These are phyloP conservation scores for Silybum marianum DNA, from an alignment of 129 eudicot genomes.

Conservation along the genomic window DNA sequence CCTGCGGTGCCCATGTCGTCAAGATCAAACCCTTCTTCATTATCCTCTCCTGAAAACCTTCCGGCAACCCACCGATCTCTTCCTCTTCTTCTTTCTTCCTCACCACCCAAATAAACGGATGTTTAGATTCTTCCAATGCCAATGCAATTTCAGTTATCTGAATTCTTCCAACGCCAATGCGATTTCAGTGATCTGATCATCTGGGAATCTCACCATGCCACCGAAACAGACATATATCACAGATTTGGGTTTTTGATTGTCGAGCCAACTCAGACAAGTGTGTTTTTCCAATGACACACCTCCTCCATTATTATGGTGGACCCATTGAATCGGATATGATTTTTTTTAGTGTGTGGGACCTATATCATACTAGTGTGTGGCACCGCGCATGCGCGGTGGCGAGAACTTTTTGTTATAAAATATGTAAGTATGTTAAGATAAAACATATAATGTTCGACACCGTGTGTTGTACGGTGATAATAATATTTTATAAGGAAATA, in stretches of 20 bases:
- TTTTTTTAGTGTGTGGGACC: too few relatives aligned
- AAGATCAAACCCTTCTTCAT: constrained; percentile 38
- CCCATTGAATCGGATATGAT: too few relatives aligned
- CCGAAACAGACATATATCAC: constrained; percentile 53
- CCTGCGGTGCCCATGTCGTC: constrained; percentile 48
- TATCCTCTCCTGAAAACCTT: constrained; percentile 38
- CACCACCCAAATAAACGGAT: constrained; percentile 53
- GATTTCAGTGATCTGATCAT: constrained; percentile 42
- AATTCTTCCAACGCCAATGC: too few relatives aligned
- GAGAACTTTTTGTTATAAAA: too few relatives aligned
- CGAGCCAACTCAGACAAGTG: constrained; percentile 41
- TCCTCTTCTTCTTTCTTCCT: not conserved
- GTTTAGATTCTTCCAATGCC: constrained; percentile 40
- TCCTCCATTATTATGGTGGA: too few relatives aligned
- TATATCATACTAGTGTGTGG: too few relatives aligned
- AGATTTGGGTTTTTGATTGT: constrained; percentile 25
- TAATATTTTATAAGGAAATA: too few relatives aligned
- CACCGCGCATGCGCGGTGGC: too few relatives aligned
- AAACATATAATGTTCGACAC: too few relatives aligned
- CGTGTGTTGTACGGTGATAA: too few relatives aligned
- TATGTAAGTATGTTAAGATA: too few relatives aligned
- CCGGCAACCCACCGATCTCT: constrained; percentile 32
- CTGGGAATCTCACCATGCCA: constrained; percentile 36
- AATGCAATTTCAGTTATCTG: constrained; percentile 51
- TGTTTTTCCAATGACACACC: not conserved